These are phyloP conservation scores for Kluyveromyces sp. DNA, from an alignment of 1,139 yeast species.

Conservation along the genomic window DNA sequence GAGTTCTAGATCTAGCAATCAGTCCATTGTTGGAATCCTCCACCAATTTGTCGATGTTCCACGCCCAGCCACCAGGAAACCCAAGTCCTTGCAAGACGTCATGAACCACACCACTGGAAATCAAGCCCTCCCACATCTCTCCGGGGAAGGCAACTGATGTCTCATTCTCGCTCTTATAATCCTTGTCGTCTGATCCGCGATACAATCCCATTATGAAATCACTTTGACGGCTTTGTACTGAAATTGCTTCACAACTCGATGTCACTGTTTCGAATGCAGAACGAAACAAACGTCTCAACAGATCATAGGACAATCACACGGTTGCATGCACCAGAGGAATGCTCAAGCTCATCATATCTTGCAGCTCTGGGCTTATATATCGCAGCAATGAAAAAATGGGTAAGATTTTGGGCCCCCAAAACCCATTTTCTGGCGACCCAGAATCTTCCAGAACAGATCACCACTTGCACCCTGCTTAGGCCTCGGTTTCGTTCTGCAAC, in stretches of 20 bases:
- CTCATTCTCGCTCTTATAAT: constrained; percentile 15
- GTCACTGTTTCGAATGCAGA: too few species aligned
- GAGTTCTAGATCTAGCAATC: constrained; percentile 51
- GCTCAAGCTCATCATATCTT: neutral
- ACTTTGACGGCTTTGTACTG: neutral
- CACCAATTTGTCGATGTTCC: constrained; percentile 14
- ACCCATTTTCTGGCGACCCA: constrained; percentile 7
- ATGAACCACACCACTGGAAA: constrained; percentile 18
- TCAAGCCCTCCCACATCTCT: constrained; percentile 11
- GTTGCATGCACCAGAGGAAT: too few species aligned
- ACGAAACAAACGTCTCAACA: too few species aligned
- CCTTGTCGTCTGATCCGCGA: constrained; percentile 13
- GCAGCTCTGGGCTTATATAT: neutral
- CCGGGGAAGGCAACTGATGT: constrained; percentile 14
- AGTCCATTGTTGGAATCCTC: constrained; percentile 34
- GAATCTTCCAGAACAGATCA: constrained; percentile 9
- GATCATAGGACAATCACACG: too few species aligned
- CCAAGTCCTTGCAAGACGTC: constrained; percentile 19
- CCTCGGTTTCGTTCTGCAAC: constrained; percentile 33
- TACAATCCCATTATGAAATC: constrained; percentile 5
- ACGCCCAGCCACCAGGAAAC: constrained; percentile 19
- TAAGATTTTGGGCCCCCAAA: neutral
- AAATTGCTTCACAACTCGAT: too few species aligned
- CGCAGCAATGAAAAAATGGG: too few species aligned
- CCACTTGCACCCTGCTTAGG: constrained; percentile 8